Base-by-base conservation (phyloP, 805 yeast species). In the Ogataea angusta region DNA sequence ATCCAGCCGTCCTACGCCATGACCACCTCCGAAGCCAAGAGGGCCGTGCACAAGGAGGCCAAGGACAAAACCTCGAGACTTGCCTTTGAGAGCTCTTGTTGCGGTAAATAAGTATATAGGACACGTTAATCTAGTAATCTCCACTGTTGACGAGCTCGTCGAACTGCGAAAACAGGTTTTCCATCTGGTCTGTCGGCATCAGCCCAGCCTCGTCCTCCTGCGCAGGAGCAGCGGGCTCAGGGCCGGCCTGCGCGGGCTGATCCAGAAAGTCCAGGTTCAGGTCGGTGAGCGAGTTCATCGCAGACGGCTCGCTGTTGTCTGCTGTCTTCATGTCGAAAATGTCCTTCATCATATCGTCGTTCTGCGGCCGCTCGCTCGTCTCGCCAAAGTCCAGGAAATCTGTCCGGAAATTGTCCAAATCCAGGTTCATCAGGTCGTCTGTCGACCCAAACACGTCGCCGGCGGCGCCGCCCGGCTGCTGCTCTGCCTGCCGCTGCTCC, bases 1-100 rank as follows among this genome's bases (percentile, higher is more conserved):
- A 76, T 85, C 45, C 76, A 73, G 52, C 90, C 91, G 42, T 78
- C 85, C 6, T 70, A 73, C 51, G 68, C 73, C 17, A 60, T 66
- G 66, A 70, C 75, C 17, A 73, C 78, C 9, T 51, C 69, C 31
- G 69, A 67, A 56, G 73, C 73, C 22, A 70, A 53, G 48, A 54
- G 45, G 18, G 62, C 68, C 19, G 59, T 63, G 24, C 57, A 59
- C 42, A 37, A 47, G 19, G 75, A 72, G 54, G 66, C 72, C 40
- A 65, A 59, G 44, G 82, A 77, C 60, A 53, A 54, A 28, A 59
- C 78, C 29, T 76, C 81, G 10, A 70, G 75, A 63, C 64, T 72
- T 52, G 82, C 81, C 1, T 76, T 76, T 47, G 63, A 60, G 40
- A 53, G 56, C 43, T 59, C 68, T 16, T 30, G 45, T 52, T 41